These are phyloP conservation scores for Orbilia ellipsospora DNA, from an alignment of 2,329 filamentous ascomycete genomes.

Conservation along the genomic window DNA sequence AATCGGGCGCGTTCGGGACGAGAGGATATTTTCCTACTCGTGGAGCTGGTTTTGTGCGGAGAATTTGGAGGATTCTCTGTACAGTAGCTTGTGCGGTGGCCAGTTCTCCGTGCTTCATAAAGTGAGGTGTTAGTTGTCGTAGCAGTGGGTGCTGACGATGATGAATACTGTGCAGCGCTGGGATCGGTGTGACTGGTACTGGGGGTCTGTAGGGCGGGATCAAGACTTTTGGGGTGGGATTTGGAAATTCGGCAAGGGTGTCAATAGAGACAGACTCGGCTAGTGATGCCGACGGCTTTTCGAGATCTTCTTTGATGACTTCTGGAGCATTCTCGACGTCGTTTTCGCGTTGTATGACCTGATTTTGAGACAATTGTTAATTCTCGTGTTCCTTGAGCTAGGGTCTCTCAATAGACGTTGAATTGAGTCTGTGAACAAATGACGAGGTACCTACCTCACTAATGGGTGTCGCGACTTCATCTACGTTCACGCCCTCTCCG, in stretches of 20 bases:
- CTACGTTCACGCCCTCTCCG: conserved; percentile 40
- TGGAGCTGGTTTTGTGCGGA: conserved; percentile 85
- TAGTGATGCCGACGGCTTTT: conserved; percentile 59
- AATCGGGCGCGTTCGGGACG: conserved; percentile 79
- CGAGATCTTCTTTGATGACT: conserved; percentile 71
- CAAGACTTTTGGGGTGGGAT: conserved; percentile 59
- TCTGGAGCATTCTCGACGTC: conserved; percentile 74
- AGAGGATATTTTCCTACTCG: conserved; percentile 77
- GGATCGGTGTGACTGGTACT: conserved; percentile 74
- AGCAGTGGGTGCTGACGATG: conserved; percentile 87
- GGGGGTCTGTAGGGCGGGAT: conserved; percentile 72
- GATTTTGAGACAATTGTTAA: conserved; percentile 22
- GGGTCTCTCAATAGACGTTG: too few relatives aligned
- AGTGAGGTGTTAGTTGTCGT: conserved; percentile 84
- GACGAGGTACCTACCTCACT: conserved; percentile 30
- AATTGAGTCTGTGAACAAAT: not conserved
- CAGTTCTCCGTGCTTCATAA: conserved; percentile 93
- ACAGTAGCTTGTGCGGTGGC: conserved; percentile 78
- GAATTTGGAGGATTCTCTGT: conserved; percentile 65
- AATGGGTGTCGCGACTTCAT: conserved; percentile 46
- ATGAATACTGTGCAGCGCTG: conserved; percentile 74
- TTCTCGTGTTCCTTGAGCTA: not conserved
- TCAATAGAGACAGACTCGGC: conserved; percentile 59
- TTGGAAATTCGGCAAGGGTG: conserved; percentile 57
- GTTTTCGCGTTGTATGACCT: conserved; percentile 74